A percentile compares a stretch with the other conserved stretches of the same genome.
phyloP scores from a whole-genome alignment of 768 basidiomycete species.

The Lactarius deliciosus region DNA sequence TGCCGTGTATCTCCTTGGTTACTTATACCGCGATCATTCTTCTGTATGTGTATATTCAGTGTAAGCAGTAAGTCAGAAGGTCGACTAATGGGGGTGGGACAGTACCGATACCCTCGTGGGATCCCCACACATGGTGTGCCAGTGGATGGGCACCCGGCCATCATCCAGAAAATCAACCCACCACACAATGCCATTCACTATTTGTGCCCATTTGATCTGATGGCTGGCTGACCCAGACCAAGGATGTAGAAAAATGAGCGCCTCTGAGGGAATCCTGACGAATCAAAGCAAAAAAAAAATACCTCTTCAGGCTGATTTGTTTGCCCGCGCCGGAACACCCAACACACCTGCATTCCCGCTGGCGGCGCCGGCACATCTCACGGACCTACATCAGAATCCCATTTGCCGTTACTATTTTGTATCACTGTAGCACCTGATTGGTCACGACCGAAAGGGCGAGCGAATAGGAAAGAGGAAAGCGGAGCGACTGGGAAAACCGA shows the following conservation, averaged over 20 bases:
- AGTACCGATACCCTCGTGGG: neutral
- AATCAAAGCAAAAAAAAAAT: too few species aligned
- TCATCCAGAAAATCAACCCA: neutral
- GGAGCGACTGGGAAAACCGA: too few species aligned
- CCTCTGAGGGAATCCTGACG: too few species aligned
- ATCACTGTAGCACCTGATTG: too few species aligned
- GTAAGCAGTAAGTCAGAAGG: neutral
- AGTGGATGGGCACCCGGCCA: neutral
- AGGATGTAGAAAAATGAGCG: neutral
- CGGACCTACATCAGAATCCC: too few species aligned
- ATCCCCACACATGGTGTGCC: neutral
- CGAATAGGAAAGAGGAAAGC: neutral
- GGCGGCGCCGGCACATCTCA: too few species aligned
- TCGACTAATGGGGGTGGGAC: neutral
- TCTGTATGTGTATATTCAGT: neutral
- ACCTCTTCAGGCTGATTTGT: too few species aligned
- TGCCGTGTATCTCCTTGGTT: neutral
- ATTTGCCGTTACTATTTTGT: too few species aligned
- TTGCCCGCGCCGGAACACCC: neutral
- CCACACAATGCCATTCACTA: neutral
- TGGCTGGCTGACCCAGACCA: neutral
- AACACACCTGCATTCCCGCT: too few species aligned
- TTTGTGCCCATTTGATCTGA: neutral
- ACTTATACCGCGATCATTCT: neutral
- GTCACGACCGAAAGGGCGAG: neutral